These are phyloP conservation scores for Geosmithia morbida DNA, from an alignment of 2,329 filamentous ascomycete genomes.

Conservation along the genomic window DNA sequence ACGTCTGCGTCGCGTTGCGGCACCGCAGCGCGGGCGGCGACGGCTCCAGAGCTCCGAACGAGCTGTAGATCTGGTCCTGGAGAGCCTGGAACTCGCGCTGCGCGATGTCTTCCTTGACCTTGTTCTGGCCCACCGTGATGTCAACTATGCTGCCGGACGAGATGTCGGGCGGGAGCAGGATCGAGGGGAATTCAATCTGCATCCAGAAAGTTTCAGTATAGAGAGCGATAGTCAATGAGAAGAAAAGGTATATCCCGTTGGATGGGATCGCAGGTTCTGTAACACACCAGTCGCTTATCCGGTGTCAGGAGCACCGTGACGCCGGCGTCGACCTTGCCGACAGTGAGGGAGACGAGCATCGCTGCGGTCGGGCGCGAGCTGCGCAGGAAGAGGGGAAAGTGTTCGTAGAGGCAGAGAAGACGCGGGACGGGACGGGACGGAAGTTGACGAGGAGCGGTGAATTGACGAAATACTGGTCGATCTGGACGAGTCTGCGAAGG, in stretches of 20 bases:
- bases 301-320: conserved; percentile 93
- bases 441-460: background rate
- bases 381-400: background rate
- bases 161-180: conserved; percentile 89
- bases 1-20: conserved; percentile 97
- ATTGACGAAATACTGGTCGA: background rate
- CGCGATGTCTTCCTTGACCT: conserved; percentile 58
- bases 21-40: conserved; percentile 68
- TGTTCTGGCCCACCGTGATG: conserved; percentile 86
- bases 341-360: conserved; percentile 95
- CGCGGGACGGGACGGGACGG: background rate
- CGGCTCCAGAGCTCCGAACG: conserved; percentile 73
- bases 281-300: conserved; percentile 82
- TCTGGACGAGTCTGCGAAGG: background rate
- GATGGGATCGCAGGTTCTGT: conserved; percentile 1
- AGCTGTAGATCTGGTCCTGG: conserved; percentile 76
- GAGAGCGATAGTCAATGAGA: conserved; percentile 7
- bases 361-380: conserved; percentile 10
- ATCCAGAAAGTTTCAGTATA: conserved; percentile 1
- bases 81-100: conserved; percentile 66
- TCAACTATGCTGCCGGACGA: conserved; percentile 94
- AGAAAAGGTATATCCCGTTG: background rate
- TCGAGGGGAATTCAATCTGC: conserved; percentile 97
- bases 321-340: conserved; percentile 98
- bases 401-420: background rate